These are phyloP conservation scores for Microbotryum intermedium DNA, from an alignment of 1,284 basidiomycete species.

Conservation along the genomic window DNA sequence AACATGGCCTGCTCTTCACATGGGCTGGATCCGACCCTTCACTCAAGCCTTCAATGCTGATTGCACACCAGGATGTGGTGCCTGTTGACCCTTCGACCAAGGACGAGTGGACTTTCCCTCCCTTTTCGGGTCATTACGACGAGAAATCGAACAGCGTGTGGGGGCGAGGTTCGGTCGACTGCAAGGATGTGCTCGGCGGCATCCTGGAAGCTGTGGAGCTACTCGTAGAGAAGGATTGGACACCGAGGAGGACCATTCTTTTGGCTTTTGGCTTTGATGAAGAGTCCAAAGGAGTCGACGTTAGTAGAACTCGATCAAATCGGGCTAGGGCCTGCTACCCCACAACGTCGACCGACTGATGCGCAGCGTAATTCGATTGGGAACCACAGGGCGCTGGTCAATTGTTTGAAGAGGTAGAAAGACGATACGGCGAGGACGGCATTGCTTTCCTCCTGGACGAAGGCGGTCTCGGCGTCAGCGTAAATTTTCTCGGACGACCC, in stretches of 20 bases:
- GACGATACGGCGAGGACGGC: slow-evolving; percentile 51
- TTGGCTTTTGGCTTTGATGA: slow-evolving; percentile 64
- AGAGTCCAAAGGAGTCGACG: slow-evolving; percentile 49
- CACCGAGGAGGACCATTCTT: slow-evolving; percentile 44
- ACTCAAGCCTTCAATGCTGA: slow-evolving; percentile 41
- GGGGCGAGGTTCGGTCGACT: slow-evolving; percentile 45
- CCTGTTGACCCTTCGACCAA: slow-evolving; percentile 46
- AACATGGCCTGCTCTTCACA: slow-evolving; percentile 42
- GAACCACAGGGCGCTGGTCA: slow-evolving; percentile 44
- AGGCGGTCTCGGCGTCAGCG: slow-evolving; percentile 39
- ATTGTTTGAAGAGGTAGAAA: slow-evolving; percentile 47
- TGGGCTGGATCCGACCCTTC: slow-evolving; percentile 40
- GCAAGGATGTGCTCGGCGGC: slow-evolving; percentile 43
- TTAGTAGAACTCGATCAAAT: no score
- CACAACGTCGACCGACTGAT: no score
- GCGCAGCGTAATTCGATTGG: no score
- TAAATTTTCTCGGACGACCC: slow-evolving; percentile 30
- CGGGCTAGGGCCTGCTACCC: no score
- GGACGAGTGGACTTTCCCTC: slow-evolving; percentile 45
- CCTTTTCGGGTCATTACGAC: slow-evolving; percentile 45
- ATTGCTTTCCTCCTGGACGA: slow-evolving; percentile 53
- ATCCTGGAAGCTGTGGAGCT: slow-evolving; percentile 45
- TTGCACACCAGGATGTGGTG: slow-evolving; percentile 41
- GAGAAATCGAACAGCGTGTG: slow-evolving; percentile 42
- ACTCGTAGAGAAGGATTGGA: slow-evolving; percentile 43